These are phyloP conservation scores for Meripilus lineatus DNA, from an alignment of 1,284 basidiomycete species.

Conservation along the genomic window DNA sequence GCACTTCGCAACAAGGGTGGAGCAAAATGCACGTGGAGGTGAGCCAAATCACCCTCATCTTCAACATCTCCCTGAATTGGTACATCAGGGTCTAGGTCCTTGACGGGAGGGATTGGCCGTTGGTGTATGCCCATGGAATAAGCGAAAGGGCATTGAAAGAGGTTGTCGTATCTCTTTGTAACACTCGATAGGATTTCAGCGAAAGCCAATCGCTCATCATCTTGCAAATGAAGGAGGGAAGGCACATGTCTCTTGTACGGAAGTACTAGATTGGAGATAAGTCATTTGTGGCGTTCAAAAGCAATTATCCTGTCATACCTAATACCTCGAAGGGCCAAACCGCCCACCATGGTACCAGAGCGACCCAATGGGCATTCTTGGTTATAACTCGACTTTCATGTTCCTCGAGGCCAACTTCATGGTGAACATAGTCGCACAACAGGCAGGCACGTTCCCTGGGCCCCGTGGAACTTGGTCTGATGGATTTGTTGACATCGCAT, in stretches of 20 bases:
- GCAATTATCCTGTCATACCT: constrained; percentile 39
- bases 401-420: constrained; percentile 50
- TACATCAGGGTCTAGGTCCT: too few species aligned
- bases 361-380: constrained; percentile 79
- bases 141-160: constrained; percentile 85
- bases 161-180: constrained; percentile 80
- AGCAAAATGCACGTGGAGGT: constrained; percentile 87
- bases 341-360: constrained; percentile 95
- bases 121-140: constrained; percentile 98
- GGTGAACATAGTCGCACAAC: constrained; percentile 80
- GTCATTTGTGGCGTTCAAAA: constrained; percentile 5
- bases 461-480: constrained; percentile 49
- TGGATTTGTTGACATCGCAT: constrained; percentile 36
- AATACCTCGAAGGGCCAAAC: constrained; percentile 93
- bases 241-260: constrained; percentile 77
- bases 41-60: constrained; percentile 53
- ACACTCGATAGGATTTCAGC: constrained; percentile 63
- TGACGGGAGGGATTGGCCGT: constrained; percentile 50
- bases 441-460: constrained; percentile 64
- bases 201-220: constrained; percentile 57
- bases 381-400: constrained; percentile 65
- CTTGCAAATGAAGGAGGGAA: constrained; percentile 58
- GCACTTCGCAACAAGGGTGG: constrained; percentile 85
- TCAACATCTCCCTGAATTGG: constrained; percentile 27
- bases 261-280: constrained; percentile 49